Evolutionary conservation across 2,329 filamentous ascomycete genomes (phyloP).

Genomic region (Botryotinia convoluta): DNA sequence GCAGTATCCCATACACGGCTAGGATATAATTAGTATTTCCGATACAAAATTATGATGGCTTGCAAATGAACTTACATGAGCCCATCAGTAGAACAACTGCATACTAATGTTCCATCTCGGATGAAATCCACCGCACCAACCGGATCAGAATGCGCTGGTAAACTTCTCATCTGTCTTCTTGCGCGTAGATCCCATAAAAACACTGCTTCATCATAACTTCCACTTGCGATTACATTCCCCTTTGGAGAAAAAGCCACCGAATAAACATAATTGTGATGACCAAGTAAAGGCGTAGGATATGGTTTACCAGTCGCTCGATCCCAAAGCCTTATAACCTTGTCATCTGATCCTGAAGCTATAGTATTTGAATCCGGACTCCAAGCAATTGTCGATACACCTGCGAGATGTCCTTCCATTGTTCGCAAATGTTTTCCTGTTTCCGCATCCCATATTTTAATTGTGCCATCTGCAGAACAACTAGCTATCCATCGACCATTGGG

Average conservation of each 20-base stretch:
- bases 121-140: constrained; percentile 93
- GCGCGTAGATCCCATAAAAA: constrained; percentile 95
- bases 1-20: constrained; percentile 92
- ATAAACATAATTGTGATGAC: constrained; percentile 96
- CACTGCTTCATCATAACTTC: constrained; percentile 95
- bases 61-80: constrained; percentile 60
- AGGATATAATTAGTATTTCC: constrained; percentile 17
- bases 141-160: constrained; percentile 93
- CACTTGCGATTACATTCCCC: constrained; percentile 92
- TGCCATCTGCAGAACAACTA: constrained; percentile 83
- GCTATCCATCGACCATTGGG: constrained; percentile 89
- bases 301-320: constrained; percentile 64
- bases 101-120: constrained; percentile 85
- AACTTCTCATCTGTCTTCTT: constrained; percentile 79
- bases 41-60: background rate
- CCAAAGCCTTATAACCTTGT: constrained; percentile 95
- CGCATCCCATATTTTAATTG: constrained; percentile 88
- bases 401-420: constrained; percentile 88
- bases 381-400: constrained; percentile 87
- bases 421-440: constrained; percentile 75
- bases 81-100: constrained; percentile 87
- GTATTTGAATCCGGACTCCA: constrained; percentile 89
- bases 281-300: constrained; percentile 60
- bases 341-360: constrained; percentile 87
- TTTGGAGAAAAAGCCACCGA: constrained; percentile 95